Evolutionary conservation across 2,329 filamentous ascomycete genomes (phyloP), one percentile per base, ranked within the genome.

Genomic region (Macrophomina pseudophaseolina): DNA sequence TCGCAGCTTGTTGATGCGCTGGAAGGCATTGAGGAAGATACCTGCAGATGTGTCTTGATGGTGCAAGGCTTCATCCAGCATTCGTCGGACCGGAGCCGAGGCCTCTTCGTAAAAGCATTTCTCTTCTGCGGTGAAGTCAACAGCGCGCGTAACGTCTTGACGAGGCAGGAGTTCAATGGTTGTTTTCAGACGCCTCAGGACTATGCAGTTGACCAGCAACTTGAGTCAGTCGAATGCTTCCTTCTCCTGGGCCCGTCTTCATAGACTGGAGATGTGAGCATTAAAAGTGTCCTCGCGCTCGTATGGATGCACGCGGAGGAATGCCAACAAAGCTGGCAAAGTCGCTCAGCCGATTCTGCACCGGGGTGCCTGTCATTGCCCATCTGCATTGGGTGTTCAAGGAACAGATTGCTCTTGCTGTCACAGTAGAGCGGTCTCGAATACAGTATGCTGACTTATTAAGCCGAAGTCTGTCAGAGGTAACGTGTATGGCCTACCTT

Each of bases 321-420:
- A 85, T 32, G 77, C 78, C 0, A 85, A 71, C 0, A 85, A 73
- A n/a, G 1, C 76, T 74, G 0, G 77, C 74, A 5, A 85, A 73
- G 54, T 85, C 83, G 1, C 71, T 71, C 0, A 83, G 72, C 0
- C 72, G 72, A 54, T 85, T 86, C 52, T 85, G 83, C 0, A 86
- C 80, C 0, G 83, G 83, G 0, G 83, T 85, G 0, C 83, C 83
- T 0, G 81, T 84, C 0, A 85, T 77, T 1, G 79, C 80, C 83
- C 83, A 85, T 5, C 83, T 76, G 2, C 72, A 73, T 0, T 62
- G 68, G 0, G 79, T 73, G 0, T 79, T 68, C 0, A 86, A 72
- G 2, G 73, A 73, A 38, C 76, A 82, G 0, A 80, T 71, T 1
- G 81, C 80, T 60, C 70, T 73, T 23, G 79, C 73, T 69, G 78